Evolutionary conservation across 1,139 yeast genomes (phyloP), one percentile per base, ranked within the genome.

Genomic region (Hansenula lynferdii): DNA sequence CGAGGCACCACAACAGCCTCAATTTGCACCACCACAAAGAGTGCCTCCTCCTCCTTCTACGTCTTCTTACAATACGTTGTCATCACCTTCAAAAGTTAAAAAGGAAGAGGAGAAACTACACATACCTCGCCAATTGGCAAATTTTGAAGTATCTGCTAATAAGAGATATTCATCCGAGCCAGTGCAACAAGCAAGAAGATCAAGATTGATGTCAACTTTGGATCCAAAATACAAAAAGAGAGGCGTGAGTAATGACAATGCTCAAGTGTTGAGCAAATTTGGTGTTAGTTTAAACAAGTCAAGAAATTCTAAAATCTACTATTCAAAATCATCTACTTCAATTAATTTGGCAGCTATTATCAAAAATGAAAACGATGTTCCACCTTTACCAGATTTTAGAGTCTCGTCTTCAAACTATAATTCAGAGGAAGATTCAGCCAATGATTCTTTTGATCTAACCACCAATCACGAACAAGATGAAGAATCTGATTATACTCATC

Each of bases 261-360:
- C 61, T 3, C 62, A 62, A 35, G 72, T 72, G 1, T 61, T 73
- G 41, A 23, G 17, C 38, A 67, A 61, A 42, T 54, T 72, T 35
- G 78, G 79, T 5, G 69, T 72, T 32, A 68, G 65, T 19, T 49
- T 70, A 21, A 41, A 39, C 2, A 40, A 38, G 20, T 42, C 43
- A 25, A 40, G 49, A 8, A 32, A 35, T 14, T 50, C 58, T 3
- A 48, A 47, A 29, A 48, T 48, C 25, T 43, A 41, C 28, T 44
- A 52, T 42, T 50, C 56, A 37, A 47, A 56, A 29, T 52, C 62
- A 4, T 47, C 64, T 5, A 61, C 65, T 28, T 48, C 58, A n/a
- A 51, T 50, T 36, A 52, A 65, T 39, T 68, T 71, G 45, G 68
- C 75, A 22, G 67, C 75, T 6, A 67, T 74, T 37, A 36, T 50